A percentile compares a stretch with the other conserved stretches of the same genome.
Evolutionary conservation across 2,329 filamentous ascomycete species (phyloP).

Genomic region (Cladophialophora exuberans): DNA sequence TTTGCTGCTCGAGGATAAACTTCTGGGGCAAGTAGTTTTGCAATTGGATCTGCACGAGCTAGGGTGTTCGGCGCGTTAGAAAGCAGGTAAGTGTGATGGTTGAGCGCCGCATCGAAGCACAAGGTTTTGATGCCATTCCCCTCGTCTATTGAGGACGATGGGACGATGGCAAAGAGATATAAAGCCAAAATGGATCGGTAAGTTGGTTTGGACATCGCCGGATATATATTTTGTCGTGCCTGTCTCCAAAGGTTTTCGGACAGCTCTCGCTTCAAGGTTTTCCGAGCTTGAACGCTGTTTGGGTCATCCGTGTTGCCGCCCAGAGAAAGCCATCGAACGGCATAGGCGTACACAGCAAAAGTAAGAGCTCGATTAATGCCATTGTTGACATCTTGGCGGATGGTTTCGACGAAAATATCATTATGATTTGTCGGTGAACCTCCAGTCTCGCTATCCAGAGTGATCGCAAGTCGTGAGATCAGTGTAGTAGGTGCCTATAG

Average conservation of each 20-base stretch:
- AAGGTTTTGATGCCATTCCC: neutral
- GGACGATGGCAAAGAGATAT: conserved; percentile 7
- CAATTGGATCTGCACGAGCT: neutral
- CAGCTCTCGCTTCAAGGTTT: neutral
- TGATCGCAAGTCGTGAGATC: conserved; percentile 9
- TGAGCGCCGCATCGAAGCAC: conserved; percentile 7
- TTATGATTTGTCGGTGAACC: neutral
- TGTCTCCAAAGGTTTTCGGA: conserved; percentile 2
- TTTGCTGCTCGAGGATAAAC: neutral
- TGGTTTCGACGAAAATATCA: neutral
- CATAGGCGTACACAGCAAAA: conserved; percentile 15
- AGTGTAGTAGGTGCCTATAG: conserved; percentile 5
- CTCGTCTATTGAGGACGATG: neutral
- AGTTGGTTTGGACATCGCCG: conserved; percentile 6
- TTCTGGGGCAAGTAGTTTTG: neutral
- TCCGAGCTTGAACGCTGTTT: neutral
- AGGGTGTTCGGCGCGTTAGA: neutral
- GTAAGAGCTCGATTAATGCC: neutral
- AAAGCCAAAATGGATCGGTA: conserved; percentile 15
- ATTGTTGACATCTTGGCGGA: neutral
- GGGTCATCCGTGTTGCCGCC: neutral
- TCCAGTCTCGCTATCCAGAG: conserved; percentile 3
- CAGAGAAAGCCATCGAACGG: conserved; percentile 12
- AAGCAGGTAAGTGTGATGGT: neutral
- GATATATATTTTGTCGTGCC: neutral